A percentile compares a stretch with the other conserved stretches of the same genome.
Evolutionary conservation across 2,329 filamentous ascomycete species (phyloP).

Genomic region (Xylaria sp.): DNA sequence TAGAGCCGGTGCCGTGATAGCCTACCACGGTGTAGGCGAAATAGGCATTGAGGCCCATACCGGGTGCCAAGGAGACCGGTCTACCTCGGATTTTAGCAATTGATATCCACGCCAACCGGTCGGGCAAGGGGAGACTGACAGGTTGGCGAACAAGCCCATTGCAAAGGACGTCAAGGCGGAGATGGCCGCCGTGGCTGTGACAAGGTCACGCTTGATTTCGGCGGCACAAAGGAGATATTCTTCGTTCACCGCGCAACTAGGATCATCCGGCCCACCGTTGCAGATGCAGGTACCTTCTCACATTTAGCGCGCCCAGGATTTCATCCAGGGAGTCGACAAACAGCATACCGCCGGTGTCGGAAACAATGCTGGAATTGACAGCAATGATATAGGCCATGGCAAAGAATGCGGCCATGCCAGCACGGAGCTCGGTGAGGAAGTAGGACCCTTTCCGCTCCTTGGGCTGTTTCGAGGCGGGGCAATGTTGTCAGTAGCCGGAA

Average conservation of each 20-base stretch:
- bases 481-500: conserved; percentile 25
- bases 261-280: conserved; percentile 52
- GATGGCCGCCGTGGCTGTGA: conserved; percentile 85
- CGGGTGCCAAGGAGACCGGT: conserved; percentile 71
- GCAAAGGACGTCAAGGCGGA: conserved; percentile 77
- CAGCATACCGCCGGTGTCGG: conserved; percentile 33
- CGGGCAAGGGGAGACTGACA: conserved; percentile 48
- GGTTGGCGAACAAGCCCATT: conserved; percentile 82
- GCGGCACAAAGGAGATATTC: conserved; percentile 66
- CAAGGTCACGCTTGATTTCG: conserved; percentile 73
- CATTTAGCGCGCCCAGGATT: conserved; percentile 62
- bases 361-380: conserved; percentile 36
- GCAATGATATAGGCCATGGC: conserved; percentile 62
- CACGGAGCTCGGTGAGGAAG: conserved; percentile 84
- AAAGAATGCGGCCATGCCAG: conserved; percentile 74
- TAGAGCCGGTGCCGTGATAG: conserved; percentile 70
- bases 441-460: conserved; percentile 72
- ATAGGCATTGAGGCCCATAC: conserved; percentile 85
- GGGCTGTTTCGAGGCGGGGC: conserved; percentile 47
- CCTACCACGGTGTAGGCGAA: conserved; percentile 78
- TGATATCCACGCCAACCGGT: not conserved
- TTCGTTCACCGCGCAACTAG: conserved; percentile 55
- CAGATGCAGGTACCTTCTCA: conserved; percentile 76
- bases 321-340: conserved; percentile 61
- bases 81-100: conserved; percentile 31